Evolutionary conservation across 768 basidiomycete genomes (phyloP), one percentile per base, ranked within the genome.

Genomic region (Agrocybe pediades): DNA sequence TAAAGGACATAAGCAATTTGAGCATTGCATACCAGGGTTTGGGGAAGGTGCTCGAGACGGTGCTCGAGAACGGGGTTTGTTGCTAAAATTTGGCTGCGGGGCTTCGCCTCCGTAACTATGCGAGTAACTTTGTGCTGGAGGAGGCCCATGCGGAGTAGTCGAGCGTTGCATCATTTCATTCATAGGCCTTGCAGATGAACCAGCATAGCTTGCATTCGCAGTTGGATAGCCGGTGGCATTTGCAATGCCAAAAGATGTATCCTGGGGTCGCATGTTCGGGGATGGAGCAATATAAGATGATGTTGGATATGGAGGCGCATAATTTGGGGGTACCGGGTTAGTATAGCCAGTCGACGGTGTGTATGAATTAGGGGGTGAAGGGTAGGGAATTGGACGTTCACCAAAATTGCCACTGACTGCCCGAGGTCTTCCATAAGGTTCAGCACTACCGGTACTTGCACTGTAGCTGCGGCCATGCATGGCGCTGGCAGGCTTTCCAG

Each of bases 71-170:
- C 57, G 43, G 16, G 61, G 33, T 23, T 50, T n/a, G 71, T 69
- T 48, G 74, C 68, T 55, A 36, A 66, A 68, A 21, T 81, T 69
- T 23, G 80, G 74, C 44, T 78, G 78, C 2, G 33, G 33, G 13
- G 85, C 85, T 51, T 81, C 84, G 59, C 85, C 58, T 39, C 79
- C 67, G 67, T 84, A 85, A 2, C 83, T 82, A 3, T 74, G 68
- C 44, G 86, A 81, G 64, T 86, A 86, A n/a, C 78, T 69, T 3
- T 68, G 59, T 11, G 70, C 45, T 27, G 55, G 44, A 27, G 60
- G 49, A 29, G 66, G 63, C 6, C 63, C 63, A 57, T 76, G 79
- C 2, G 80, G 78, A 15, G 80, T 76, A 23, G 76, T 73, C 11
- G 80, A 61, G 1, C 79, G 55, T 15, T 4, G 8, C 21, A 20